These are phyloP conservation scores for Sporobolomyces pararoseus DNA, from an alignment of 768 basidiomycete genomes.

Conservation along the genomic window DNA sequence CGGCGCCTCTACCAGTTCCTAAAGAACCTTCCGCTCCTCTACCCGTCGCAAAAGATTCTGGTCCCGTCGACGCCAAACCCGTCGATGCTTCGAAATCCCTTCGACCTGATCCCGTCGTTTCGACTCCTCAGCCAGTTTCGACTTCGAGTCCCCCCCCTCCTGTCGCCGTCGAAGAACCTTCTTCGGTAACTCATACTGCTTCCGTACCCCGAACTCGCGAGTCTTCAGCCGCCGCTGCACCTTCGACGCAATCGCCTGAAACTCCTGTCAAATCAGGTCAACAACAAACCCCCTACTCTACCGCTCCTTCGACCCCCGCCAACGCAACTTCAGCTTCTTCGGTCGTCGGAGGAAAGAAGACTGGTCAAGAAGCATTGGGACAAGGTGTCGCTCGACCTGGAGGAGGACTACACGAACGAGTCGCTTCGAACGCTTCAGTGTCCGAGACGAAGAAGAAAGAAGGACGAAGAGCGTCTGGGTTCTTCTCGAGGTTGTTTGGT, in stretches of 20 bases:
- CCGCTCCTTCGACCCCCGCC: too few relatives aligned
- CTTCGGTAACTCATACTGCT: slow-evolving; percentile 4
- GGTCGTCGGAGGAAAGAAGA: not conserved
- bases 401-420: not conserved
- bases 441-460: slow-evolving; percentile 7
- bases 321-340: not conserved
- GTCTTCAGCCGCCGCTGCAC: not conserved
- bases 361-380: slow-evolving; percentile 12
- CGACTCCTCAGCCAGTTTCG: not conserved
- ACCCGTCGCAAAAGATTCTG: slow-evolving; percentile 2
- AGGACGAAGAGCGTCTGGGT: slow-evolving; percentile 5
- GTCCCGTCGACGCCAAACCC: not conserved
- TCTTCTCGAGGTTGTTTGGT: slow-evolving; percentile 23
- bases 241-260: too few relatives aligned
- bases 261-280: too few relatives aligned
- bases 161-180: slow-evolving; percentile 2
- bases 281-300: too few relatives aligned
- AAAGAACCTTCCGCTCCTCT: slow-evolving; percentile 6
- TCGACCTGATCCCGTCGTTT: not conserved
- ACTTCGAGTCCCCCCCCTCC: not conserved
- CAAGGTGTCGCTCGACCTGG: not conserved
- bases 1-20: slow-evolving; percentile 1
- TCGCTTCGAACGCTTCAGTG: not conserved
- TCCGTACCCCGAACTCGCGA: slow-evolving; percentile 6
- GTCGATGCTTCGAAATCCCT: not conserved